phyloP scores from a whole-genome alignment of 805 yeast species.

The Schwanniomyces vanrijiae region DNA sequence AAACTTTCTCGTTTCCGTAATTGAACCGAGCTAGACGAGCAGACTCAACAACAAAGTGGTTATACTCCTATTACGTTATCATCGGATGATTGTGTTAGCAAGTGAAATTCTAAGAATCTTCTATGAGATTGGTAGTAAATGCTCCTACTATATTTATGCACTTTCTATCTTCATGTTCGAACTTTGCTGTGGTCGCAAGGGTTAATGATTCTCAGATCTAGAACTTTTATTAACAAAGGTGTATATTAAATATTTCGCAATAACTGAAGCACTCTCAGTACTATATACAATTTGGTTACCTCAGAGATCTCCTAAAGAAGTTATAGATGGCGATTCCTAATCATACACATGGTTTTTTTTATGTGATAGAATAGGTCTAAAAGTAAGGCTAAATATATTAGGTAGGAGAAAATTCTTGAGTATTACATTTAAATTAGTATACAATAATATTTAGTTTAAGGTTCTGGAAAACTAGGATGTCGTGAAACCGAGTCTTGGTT shows the following conservation, averaged over 20 bases:
- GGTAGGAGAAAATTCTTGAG: neutral
- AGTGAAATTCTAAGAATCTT: neutral
- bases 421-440: neutral
- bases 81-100: neutral
- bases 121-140: neutral
- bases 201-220: constrained; percentile 2
- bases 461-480: neutral
- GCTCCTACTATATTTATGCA: neutral
- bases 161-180: neutral
- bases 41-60: neutral
- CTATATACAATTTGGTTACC: neutral
- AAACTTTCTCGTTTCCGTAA: neutral
- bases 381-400: neutral
- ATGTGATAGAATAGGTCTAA: neutral
- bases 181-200: neutral
- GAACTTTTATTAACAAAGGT: constrained; percentile 9
- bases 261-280: neutral
- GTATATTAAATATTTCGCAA: neutral
- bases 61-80: neutral
- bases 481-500: neutral
- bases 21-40: neutral
- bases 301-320: neutral
- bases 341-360: neutral
- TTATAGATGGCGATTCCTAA: neutral
- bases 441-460: neutral